Base-by-base conservation (phyloP, 2,329 filamentous ascomycete genomes). In the Rasamsonia emersonii region DNA sequence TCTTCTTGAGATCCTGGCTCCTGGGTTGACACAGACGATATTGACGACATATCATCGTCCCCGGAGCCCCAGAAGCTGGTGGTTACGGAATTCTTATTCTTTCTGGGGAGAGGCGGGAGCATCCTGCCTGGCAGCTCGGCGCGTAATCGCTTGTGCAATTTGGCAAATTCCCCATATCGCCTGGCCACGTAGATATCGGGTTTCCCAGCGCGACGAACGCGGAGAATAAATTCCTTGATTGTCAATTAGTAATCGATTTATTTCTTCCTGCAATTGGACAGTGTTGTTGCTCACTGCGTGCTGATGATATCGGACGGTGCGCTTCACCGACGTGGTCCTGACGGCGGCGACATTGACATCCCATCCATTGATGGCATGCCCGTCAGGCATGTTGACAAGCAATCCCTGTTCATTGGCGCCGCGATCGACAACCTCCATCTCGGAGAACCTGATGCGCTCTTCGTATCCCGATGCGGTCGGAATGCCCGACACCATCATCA, bases 401-500 rank as follows among this genome's bases (percentile, higher is more conserved):
- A 98, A 69, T 0, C 91, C 89, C 14, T 86, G 82, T 38, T 95
- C 88, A 51, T 94, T 93, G 25, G 91, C 88, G 33, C 86, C 83
- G 42, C 86, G 77, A 52, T 98, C 91, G 17, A 98, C 86, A 15
- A 96, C 86, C 53, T 98, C 91, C 62, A 98, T 82, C 61, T 98
- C 91, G 2, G 86, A 86, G 56, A 98, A 98, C 30, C 86, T 77
- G 52, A 98, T 95, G 36, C 91, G 77, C 66, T 98, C 91, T 61
- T 98, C 91, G 55, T 96, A 98, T 2, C 91, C 91, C 4, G 88
- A 95, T 3, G 91, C 86, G 1, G 91, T 98, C 19, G 84, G 85
- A 36, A 98, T 82, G 21, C 91, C 91, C 5, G 89, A 96, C 6
- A 98, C 91, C 86, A 98, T 95, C 91, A 98, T 98, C 39, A 98